Conservation (phyloP, 2,329 filamentous ascomycete species). For the Fusarium burgessii region DNA sequence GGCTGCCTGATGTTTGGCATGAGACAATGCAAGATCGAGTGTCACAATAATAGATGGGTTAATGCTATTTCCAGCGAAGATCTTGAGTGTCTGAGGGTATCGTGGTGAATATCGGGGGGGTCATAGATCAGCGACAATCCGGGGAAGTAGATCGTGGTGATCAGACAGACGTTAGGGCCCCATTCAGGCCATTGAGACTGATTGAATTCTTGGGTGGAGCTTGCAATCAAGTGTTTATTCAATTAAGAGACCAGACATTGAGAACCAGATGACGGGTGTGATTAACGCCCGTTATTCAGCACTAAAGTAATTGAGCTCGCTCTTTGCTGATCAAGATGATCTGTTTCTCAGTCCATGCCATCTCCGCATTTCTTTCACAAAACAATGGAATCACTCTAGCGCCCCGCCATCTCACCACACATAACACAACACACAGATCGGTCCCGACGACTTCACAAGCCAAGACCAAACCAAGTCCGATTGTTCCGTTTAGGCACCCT, state of each 20-base stretch:
- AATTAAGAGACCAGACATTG: neutral
- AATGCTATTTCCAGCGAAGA: neutral
- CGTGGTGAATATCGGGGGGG: neutral
- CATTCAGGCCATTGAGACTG: no score
- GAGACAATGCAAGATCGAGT: neutral
- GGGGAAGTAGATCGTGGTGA: neutral
- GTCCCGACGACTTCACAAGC: neutral
- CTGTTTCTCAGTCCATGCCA: neutral
- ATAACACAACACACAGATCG: neutral
- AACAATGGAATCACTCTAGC: neutral
- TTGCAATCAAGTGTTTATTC: neutral
- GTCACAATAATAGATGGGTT: neutral
- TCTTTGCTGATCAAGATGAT: neutral
- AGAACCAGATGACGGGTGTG: neutral
- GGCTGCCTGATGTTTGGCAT: neutral
- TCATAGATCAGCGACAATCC: neutral
- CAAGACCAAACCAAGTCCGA: neutral
- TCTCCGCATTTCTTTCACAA: neutral
- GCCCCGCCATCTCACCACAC: neutral
- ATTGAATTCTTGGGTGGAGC: neutral
- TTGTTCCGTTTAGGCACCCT: constrained; percentile 9
- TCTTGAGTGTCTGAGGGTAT: neutral
- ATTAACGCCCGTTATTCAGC: neutral
- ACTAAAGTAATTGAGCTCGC: neutral
- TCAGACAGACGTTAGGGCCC: neutral